Base-by-base conservation (phyloP, 495 filamentous ascomycete genomes). In the Coniosporium apollinis region DNA sequence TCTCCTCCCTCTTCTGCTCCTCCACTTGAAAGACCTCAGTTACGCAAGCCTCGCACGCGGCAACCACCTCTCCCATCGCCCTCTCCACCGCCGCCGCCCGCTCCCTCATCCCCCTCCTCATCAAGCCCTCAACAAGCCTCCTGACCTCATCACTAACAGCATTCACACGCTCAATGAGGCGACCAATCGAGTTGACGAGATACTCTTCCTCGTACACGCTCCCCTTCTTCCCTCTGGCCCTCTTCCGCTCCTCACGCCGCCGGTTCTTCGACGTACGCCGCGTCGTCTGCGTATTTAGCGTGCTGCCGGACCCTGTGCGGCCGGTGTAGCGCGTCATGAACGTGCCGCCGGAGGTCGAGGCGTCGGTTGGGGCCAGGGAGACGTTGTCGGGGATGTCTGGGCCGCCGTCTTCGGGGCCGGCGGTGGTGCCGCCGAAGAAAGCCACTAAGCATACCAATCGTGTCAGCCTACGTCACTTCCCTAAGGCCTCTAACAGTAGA, bases 161-260 rank as follows among this genome's bases (percentile, higher is more conserved):
- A 50, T 85, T 83, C n/a, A 93, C 70, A 14, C 86, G 65, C 49
- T 93, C 83, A 16, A 92, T 70, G 25, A 96, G 62, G 22, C 89
- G 61, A n/a, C 76, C 65, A 22, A 94, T 73, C 43, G 75, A 82
- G 47, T 81, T 87, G 29, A 93, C 74, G 8, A 97, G 65, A 52
- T 97, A 96, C 56, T 94, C 89, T 53, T 96, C 89, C 49, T 97
- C 89, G 51, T 96, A 97, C 3, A 97, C 78, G 28, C 77, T 93
- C 11, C 89, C 89, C 64, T 94, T 94, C 54, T 92, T 82, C 10
- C 89, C 89, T 18, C 82, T 67, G 0, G 89, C 89, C 5, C 84
- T 69, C 70, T 97, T 97, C 47, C 92, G 75, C 64, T 97, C 89
- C 54, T 96, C 89, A 11, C 81, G 63, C 11, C 74, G 64, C 11